Base-by-base conservation (phyloP, 768 basidiomycete genomes). In the Tulasnella sp. region DNA sequence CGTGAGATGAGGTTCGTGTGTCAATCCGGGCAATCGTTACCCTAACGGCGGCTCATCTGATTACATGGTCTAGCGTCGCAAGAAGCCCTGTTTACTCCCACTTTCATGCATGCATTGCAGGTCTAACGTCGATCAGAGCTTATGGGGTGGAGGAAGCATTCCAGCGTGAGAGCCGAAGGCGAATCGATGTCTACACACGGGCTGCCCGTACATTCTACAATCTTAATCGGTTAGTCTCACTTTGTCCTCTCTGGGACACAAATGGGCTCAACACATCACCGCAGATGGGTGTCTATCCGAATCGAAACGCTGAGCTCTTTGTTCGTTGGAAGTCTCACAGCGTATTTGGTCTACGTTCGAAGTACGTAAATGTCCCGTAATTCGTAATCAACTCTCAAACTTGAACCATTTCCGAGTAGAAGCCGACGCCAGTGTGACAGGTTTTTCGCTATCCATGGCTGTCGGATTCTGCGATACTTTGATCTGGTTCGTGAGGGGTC, bases 251-350 rank as follows among this genome's bases (percentile, higher is more conserved):
- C 31, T 27, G 21, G 15, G 30, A 19, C 8, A 8, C 25, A 41
- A 38, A 7, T 38, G 34, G 5, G 34, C 34, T 5, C 34, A 38
- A 7, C 15, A 7, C 5, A 5, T 38, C 34, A 38, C 5, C 15
- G 5, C 15, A 74, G 77, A 53, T 80, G 78, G 79, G 67, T 78
- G 42, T 71, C 69, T 56, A 67, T 76, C 44, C 73, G 77, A 59
- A 73, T 89, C 41, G 87, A 90, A 66, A 66, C 75, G 38, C 69
- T 85, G 2, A 81, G 81, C 1, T 75, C 73, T 3, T 25, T 80
- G 10, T 85, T 85, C 66, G 73, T 79, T 0, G 70, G 77, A 8
- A 68, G 70, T 2, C 69, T 85, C 2, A 81, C 80, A 43, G 31
- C 25, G 57, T 59, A 46, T 31, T 24, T 34, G 4, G n/a, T 29